Percentiles rank a stretch among this genome's conserved stretches.
phyloP scores from a whole-genome alignment of 2,329 filamentous ascomycete species.

The Lasiodiplodia hormozganensis region DNA sequence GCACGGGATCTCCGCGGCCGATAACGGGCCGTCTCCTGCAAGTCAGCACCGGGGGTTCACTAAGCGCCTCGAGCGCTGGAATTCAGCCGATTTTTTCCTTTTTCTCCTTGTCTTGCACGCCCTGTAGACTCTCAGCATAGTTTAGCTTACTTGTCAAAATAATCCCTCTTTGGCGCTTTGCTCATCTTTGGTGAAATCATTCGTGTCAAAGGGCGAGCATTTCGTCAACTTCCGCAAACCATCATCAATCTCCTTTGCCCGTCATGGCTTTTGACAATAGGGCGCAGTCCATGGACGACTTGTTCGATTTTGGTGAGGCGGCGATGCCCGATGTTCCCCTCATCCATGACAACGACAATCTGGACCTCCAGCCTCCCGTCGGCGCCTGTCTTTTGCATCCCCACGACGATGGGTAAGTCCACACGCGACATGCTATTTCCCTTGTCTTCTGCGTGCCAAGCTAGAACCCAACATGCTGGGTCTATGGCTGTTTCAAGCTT shows the following conservation, averaged over 20 bases:
- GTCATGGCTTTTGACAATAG: constrained; percentile 23
- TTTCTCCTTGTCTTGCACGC: too few relatives aligned
- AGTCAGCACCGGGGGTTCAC: constrained; percentile 1
- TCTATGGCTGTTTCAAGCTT: neutral
- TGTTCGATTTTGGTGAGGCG: constrained; percentile 50
- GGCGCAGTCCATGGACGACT: constrained; percentile 43
- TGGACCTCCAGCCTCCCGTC: constrained; percentile 27
- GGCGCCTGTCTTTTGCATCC: constrained; percentile 37
- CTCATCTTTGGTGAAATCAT: too few relatives aligned
- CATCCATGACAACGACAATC: constrained; percentile 31
- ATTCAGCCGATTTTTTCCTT: neutral
- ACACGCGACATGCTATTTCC: constrained; percentile 7
- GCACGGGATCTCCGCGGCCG: neutral
- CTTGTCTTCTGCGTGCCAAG: neutral
- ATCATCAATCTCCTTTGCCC: constrained; percentile 17
- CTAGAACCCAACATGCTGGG: neutral
- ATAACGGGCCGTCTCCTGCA: constrained; percentile 17
- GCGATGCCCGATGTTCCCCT: constrained; percentile 38
- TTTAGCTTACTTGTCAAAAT: too few relatives aligned
- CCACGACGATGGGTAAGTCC: constrained; percentile 37
- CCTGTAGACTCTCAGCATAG: too few relatives aligned
- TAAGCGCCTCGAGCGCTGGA: constrained; percentile 1
- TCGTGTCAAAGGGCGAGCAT: neutral
- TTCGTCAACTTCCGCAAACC: neutral
- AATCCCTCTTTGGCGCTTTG: too few relatives aligned